Conservation (phyloP, 2,329 filamentous ascomycete species). For the Penicillium sp. region DNA sequence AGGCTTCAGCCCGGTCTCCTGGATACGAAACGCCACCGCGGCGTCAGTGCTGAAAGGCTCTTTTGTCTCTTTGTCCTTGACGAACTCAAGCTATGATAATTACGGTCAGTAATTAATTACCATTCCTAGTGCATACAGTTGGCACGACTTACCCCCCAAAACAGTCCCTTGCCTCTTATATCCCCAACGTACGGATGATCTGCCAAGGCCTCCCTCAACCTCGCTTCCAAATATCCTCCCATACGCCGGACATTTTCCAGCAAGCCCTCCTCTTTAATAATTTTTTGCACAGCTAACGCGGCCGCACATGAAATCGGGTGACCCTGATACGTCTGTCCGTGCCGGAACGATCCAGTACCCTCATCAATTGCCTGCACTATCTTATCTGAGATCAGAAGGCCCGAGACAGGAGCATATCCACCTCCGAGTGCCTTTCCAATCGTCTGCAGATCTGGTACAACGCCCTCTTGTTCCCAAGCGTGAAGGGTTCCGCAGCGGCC, state of each 20-base stretch:
- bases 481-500: constrained; percentile 63
- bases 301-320: constrained; percentile 61
- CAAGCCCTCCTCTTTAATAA: constrained; percentile 62
- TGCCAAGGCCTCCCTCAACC: constrained; percentile 51
- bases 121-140: neutral
- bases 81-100: constrained; percentile 57
- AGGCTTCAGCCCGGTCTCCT: constrained; percentile 54
- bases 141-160: constrained; percentile 59
- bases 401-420: constrained; percentile 62
- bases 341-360: constrained; percentile 57
- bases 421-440: constrained; percentile 65
- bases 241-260: constrained; percentile 62
- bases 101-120: neutral
- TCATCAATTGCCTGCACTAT: constrained; percentile 55
- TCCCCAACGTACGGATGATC: constrained; percentile 59
- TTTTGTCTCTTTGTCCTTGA: constrained; percentile 59
- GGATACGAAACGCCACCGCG: constrained; percentile 55
- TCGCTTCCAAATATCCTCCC: constrained; percentile 51
- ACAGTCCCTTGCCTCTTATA: constrained; percentile 63
- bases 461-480: constrained; percentile 63
- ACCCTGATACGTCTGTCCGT: constrained; percentile 67
- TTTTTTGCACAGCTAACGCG: constrained; percentile 65
- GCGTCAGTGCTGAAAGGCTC: constrained; percentile 55
- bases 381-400: constrained; percentile 56
- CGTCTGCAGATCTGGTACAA: constrained; percentile 64